Evolutionary conservation across 1,284 basidiomycete genomes (phyloP), one percentile per base, ranked within the genome.

Genomic region (Coriolopsis trogii): DNA sequence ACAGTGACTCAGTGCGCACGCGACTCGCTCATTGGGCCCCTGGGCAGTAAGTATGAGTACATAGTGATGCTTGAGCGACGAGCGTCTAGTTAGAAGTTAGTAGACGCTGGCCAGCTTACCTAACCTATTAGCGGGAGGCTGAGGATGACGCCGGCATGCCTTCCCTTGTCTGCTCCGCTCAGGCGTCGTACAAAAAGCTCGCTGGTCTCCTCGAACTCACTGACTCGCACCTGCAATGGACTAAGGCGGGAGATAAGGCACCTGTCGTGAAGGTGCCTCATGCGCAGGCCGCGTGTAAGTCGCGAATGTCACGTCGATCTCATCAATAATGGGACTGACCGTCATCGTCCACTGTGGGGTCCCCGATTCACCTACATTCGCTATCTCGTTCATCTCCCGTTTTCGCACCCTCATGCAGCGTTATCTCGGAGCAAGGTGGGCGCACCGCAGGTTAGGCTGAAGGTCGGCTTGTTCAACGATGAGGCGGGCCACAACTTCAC

Each of bases 171-270:
- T 85, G 82, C 73, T 79, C 81, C 63, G 89, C 89, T 51, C 84
- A 82, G 68, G 85, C 85, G 53, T 82, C 84, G 46, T 93, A 87
- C 81, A 93, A 92, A 74, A 93, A 93, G 74, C 69, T 79, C 53
- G 65, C 78, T 24, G 91, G 91, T 55, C 70, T 80, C 54, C 80
- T 93, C 55, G 80, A 87, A 64, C 82, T 93, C 65, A 86, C 80
- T 3, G 77, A 78, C 59, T 71, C 78, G 2, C 78, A 84, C 62
- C 75, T 93, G 1, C 81, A 83, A 76, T 92, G 87, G 87, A 83
- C 84, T 2, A 84, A 83, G 63, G 81, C 85, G 55, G 85, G 82
- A 49, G 85, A 82, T 69, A 78, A 76, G 38, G 70, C 71, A 0
- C 80, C 85, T 6, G 74, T 79, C 12, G 78, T 91, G 26, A 78